A percentile compares a stretch with the other conserved stretches of the same genome.
Evolutionary conservation across 1,284 basidiomycete species (phyloP).

Genomic region (Trametes versicolor): DNA sequence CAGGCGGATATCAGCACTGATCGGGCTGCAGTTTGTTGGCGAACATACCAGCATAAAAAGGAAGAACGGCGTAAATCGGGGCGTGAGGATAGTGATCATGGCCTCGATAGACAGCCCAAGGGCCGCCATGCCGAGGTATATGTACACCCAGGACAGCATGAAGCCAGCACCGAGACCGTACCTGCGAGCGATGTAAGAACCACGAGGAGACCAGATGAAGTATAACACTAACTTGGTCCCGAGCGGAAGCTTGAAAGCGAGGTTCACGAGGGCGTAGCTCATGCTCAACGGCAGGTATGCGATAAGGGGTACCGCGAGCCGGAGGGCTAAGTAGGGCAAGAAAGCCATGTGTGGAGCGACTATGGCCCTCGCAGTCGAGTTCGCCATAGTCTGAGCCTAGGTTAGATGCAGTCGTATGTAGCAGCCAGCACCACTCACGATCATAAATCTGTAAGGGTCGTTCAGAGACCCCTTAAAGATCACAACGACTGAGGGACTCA

Average conservation of each 20-base stretch:
- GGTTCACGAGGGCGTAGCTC: constrained; percentile 55
- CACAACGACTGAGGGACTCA: constrained; percentile 35
- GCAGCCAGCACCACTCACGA: constrained; percentile 17
- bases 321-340: constrained; percentile 49
- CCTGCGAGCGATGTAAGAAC: constrained; percentile 26
- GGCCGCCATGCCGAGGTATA: constrained; percentile 48
- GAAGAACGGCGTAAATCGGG: constrained; percentile 47
- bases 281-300: constrained; percentile 54
- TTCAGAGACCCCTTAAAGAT: not conserved
- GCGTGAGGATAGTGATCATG: constrained; percentile 47
- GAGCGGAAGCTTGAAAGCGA: constrained; percentile 54
- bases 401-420: not conserved
- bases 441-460: constrained; percentile 30
- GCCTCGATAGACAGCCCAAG: constrained; percentile 53
- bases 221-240: constrained; percentile 44
- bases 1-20: constrained; percentile 17
- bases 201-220: not conserved
- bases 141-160: constrained; percentile 52
- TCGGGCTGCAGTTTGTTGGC: not conserved
- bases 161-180: constrained; percentile 54
- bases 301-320: constrained; percentile 50
- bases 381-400: constrained; percentile 51
- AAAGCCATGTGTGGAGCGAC: constrained; percentile 54
- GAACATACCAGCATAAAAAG: constrained; percentile 44
- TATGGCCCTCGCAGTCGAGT: constrained; percentile 52